Evolutionary conservation across 306 rosid genomes (phyloP).

Genomic region (Quercus bicolor): DNA sequence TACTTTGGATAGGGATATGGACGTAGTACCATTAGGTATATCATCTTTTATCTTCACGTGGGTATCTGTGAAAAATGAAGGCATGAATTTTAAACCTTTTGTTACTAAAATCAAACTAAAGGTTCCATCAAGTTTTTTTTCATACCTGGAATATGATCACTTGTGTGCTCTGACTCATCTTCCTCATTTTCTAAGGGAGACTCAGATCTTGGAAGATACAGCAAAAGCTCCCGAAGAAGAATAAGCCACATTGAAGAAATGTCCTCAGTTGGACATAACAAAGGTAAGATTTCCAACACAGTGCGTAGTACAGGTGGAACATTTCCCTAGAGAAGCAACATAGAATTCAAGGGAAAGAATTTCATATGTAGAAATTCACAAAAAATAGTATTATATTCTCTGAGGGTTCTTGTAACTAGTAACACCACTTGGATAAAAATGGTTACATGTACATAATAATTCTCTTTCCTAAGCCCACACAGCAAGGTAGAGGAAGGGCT

Average conservation of each 20-base stretch:
- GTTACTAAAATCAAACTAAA: conserved; percentile 18
- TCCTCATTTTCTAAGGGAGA: conserved; percentile 54
- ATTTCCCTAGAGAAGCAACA: conserved; percentile 57
- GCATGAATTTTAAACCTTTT: conserved; percentile 12
- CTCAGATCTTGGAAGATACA: conserved; percentile 76
- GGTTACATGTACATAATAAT: background rate
- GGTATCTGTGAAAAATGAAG: conserved; percentile 48
- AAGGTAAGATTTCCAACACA: conserved; percentile 75
- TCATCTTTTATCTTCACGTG: conserved; percentile 29
- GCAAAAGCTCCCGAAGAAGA: conserved; percentile 70
- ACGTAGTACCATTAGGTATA: conserved; percentile 55
- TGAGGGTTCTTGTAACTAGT: background rate
- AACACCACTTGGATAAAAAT: conserved; percentile 10
- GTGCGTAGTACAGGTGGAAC: conserved; percentile 82
- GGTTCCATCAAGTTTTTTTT: conserved; percentile 23
- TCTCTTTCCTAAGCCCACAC: conserved; percentile 12
- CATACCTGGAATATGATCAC: conserved; percentile 46
- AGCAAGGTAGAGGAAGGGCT: conserved; percentile 10
- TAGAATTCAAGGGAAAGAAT: background rate
- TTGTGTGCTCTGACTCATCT: conserved; percentile 48
- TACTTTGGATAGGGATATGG: conserved; percentile 38
- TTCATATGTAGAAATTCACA: background rate
- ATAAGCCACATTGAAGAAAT: conserved; percentile 86
- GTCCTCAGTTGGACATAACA: conserved; percentile 64
- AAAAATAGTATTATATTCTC: background rate